Evolutionary conservation across 2,329 filamentous ascomycete species (phyloP).

Genomic region (Penicillium sp.): DNA sequence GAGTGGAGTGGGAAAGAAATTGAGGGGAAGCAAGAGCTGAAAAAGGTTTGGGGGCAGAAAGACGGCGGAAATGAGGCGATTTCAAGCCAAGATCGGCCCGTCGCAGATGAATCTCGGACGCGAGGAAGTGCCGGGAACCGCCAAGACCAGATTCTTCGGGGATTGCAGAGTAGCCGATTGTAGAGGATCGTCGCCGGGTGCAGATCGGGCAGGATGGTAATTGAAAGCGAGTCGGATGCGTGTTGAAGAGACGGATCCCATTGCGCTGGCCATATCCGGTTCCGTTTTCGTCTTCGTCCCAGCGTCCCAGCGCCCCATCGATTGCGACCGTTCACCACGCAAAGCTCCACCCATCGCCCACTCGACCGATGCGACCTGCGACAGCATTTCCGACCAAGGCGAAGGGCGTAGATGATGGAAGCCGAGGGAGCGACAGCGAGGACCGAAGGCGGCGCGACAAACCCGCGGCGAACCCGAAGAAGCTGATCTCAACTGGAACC

Average conservation of each 20-base stretch:
- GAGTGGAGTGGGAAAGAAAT: not conserved
- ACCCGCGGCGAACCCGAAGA: not conserved
- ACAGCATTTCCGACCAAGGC: not conserved
- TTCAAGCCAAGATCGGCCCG: not conserved
- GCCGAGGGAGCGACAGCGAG: not conserved
- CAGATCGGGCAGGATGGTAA: not conserved
- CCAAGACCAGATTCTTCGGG: conserved; percentile 11
- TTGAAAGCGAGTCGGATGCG: not conserved
- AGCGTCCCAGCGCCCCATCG: not conserved
- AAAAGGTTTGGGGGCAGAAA: conserved; percentile 1
- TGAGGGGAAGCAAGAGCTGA: not conserved
- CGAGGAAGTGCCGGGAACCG: conserved; percentile 8
- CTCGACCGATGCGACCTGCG: not conserved
- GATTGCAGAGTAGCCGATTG: not conserved
- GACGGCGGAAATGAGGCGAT: conserved; percentile 4
- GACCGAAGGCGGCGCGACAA: not conserved
- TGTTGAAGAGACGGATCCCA: not conserved
- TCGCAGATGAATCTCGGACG: conserved; percentile 1
- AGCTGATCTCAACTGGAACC: not conserved
- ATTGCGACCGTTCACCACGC: conserved; percentile 6
- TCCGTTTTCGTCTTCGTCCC: conserved; percentile 14
- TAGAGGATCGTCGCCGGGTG: not conserved
- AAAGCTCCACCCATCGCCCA: not conserved
- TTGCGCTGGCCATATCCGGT: conserved; percentile 24
- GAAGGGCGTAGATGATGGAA: not conserved